phyloP scores from a whole-genome alignment of 148 eudicot species.

The Nyssa sinensis region DNA sequence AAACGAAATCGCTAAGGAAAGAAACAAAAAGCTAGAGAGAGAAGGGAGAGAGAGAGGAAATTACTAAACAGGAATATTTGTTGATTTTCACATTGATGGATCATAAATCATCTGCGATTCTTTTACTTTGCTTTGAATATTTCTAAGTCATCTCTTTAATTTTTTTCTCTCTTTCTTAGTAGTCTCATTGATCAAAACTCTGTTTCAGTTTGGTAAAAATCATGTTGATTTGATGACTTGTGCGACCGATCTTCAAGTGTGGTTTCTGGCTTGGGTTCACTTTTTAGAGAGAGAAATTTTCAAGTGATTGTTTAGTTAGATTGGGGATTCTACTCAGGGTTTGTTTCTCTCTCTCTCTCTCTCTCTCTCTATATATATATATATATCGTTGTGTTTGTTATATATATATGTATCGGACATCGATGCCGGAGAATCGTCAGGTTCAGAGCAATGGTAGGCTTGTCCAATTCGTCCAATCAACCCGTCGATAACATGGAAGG shows the following conservation, averaged over 20 bases:
- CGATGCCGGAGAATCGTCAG: conserved; percentile 63
- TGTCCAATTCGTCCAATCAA: conserved; percentile 26
- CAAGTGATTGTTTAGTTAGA: neutral
- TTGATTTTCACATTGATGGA: conserved; percentile 11
- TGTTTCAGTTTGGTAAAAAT: conserved; percentile 5
- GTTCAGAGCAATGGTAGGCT: conserved; percentile 45
- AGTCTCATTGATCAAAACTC: conserved; percentile 4
- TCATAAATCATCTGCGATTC: conserved; percentile 3
- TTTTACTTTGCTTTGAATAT: no score
- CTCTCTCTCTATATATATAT: neutral
- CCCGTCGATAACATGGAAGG: conserved; percentile 46
- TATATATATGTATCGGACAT: conserved; percentile 5
- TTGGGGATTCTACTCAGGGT: conserved; percentile 11
- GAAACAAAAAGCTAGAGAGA: conserved; percentile 6
- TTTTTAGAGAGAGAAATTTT: conserved; percentile 14
- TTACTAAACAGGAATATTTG: conserved; percentile 9
- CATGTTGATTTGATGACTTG: conserved; percentile 6
- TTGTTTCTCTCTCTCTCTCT: neutral
- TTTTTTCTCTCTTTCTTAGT: neutral
- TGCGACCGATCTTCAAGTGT: neutral
- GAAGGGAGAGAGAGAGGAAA: neutral
- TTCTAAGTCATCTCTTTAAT: neutral
- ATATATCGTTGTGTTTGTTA: neutral
- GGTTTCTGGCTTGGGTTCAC: neutral
- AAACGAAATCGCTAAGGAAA: neutral